Conservation (phyloP, 768 basidiomycete species). For the Pulveroboletus sp. region DNA sequence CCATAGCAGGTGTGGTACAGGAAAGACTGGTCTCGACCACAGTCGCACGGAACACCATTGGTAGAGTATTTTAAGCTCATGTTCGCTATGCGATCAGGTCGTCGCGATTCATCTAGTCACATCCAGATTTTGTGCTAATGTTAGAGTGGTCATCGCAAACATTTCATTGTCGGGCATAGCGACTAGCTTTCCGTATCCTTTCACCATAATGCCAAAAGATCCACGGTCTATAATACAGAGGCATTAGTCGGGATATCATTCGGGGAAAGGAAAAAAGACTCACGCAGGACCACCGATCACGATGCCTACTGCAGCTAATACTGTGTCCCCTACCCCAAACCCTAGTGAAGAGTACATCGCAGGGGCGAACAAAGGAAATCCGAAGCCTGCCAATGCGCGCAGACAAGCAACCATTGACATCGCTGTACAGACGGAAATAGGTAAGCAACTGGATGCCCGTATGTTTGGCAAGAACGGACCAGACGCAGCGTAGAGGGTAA, state of each 20-base stretch:
- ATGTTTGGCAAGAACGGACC: conserved; percentile 33
- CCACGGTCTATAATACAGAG: conserved; percentile 36
- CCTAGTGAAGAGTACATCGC: conserved; percentile 62
- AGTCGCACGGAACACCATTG: no score
- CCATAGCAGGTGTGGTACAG: no score
- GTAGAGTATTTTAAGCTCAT: no score
- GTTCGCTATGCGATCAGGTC: no score
- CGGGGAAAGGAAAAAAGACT: conserved; percentile 1
- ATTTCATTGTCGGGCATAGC: conserved; percentile 27
- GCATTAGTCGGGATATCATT: conserved; percentile 23
- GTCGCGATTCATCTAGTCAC: no score
- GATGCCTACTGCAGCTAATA: conserved; percentile 56
- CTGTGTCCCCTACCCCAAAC: conserved; percentile 64
- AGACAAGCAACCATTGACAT: conserved; percentile 61
- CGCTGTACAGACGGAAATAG: conserved; percentile 32
- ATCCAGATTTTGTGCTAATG: no score
- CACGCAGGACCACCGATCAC: conserved; percentile 54
- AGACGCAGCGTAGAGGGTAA: conserved; percentile 63
- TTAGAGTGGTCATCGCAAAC: neutral
- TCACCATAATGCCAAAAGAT: conserved; percentile 44
- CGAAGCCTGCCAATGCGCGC: conserved; percentile 65
- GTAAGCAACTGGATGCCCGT: neutral
- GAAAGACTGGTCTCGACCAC: no score
- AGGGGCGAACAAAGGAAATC: conserved; percentile 75
- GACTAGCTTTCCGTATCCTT: conserved; percentile 46